A percentile compares a stretch with the other conserved stretches of the same genome.
These are phyloP conservation scores for Phaeophleospora eucalypticola DNA, from an alignment of 2,329 filamentous ascomycete species.

Conservation along the genomic window DNA sequence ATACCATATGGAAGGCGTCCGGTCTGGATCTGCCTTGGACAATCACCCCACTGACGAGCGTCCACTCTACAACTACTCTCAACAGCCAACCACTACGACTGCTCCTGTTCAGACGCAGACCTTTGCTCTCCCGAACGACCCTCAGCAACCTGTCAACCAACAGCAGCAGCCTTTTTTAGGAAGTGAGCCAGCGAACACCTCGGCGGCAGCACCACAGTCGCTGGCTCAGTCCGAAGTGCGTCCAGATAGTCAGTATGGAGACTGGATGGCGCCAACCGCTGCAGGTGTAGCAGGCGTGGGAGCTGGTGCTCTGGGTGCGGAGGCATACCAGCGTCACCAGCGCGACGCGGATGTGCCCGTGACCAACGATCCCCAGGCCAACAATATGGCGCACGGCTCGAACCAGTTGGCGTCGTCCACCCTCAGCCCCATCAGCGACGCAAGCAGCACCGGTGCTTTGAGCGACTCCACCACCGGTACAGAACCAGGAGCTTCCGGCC, in stretches of 20 bases:
- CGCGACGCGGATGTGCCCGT: too few species aligned
- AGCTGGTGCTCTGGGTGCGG: slow-evolving; percentile 33
- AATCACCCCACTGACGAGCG: neutral
- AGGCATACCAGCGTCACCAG: slow-evolving; percentile 24
- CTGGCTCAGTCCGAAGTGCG: slow-evolving; percentile 16
- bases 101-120: slow-evolving; percentile 21
- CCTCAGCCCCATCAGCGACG: slow-evolving; percentile 4
- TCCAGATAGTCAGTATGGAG: slow-evolving; percentile 33
- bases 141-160: slow-evolving; percentile 19
- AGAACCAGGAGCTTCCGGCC: neutral
- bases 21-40: slow-evolving; percentile 1
- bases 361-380: neutral
- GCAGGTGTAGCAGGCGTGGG: slow-evolving; percentile 39
- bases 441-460: neutral
- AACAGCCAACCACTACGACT: slow-evolving; percentile 27
- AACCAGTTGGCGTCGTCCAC: neutral
- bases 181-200: slow-evolving; percentile 16
- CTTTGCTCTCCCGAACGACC: slow-evolving; percentile 21
- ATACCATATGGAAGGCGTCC: slow-evolving; percentile 24
- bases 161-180: slow-evolving; percentile 28
- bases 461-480: neutral
- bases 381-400: neutral
- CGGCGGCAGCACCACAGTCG: slow-evolving; percentile 8
- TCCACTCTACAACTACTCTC: slow-evolving; percentile 12
- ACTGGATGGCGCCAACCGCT: slow-evolving; percentile 53